Evolutionary conservation across 2,329 filamentous ascomycete species (phyloP), one percentile per base, ranked within the genome.

Genomic region (Neophaeococcomyces aloes): DNA sequence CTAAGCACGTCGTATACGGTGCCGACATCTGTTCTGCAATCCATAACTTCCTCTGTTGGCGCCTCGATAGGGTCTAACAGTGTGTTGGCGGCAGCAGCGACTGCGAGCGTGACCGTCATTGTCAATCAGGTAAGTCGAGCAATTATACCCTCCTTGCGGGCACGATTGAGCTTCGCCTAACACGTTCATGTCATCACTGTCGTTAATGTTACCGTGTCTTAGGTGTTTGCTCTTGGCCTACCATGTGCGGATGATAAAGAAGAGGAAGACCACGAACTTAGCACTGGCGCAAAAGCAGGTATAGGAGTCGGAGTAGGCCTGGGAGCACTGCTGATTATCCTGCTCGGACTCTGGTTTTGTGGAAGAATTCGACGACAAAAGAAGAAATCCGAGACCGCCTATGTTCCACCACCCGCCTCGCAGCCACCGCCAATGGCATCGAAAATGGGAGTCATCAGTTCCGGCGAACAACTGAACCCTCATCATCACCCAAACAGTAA

Each of bases 261-360:
- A 18, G 48, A 31, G 18, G 37, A 40, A 5, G 23, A 44, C 17
- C 42, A 46, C 7, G 48, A 49, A 18, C 48, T 61, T 2, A 53
- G 49, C 38, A 40, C 53, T 29, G 57, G 55, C 27, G 52, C 55
- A 11, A 60, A 60, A 52, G 57, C 51, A 1, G 59, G 58, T 3
- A 60, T 62, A 11, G 58, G 57, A 6, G 48, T 56, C 56, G 43
- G 66, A 57, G 56, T 74, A 58, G 50, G 64, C 56, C 38, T 68
- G 56, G 35, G 68, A 54, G 36, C 54, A 4, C 14, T 58, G 3
- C 32, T 50, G 15, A 3, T 48, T 27, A 40, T 48, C 19, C 23
- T 27, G 5, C 32, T 41, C 23, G 29, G 31, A 11, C 21, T 50
- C 7, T 45, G 45, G 45, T 36, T 17, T 2, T 50, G 41, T 23